Evolutionary conservation across 2,329 filamentous ascomycete species (phyloP).

Genomic region (Arthrobotrys pseudoclavata): DNA sequence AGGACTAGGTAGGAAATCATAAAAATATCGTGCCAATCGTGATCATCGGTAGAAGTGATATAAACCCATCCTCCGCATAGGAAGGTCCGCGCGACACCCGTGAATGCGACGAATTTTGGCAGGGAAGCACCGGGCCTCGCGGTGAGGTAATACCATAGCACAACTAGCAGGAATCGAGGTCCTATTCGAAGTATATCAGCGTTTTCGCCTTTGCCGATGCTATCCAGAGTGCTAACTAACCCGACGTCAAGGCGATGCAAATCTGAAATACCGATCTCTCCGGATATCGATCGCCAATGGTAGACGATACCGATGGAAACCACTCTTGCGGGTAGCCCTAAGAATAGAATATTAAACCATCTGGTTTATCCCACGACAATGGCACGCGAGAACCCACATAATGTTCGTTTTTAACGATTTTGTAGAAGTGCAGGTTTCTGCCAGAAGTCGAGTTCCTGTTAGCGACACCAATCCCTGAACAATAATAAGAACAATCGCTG

Average conservation of each 20-base stretch:
- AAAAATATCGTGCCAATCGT: conserved; percentile 98
- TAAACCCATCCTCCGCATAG: conserved; percentile 99
- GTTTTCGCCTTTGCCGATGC: conserved; percentile 20
- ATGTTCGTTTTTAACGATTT: conserved; percentile 98
- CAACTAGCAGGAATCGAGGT: conserved; percentile 90
- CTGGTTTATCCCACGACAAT: conserved; percentile 10
- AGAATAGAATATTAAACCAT: conserved; percentile 23
- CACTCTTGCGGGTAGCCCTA: conserved; percentile 90
- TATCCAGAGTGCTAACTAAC: conserved; percentile 67
- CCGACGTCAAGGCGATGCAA: conserved; percentile 96
- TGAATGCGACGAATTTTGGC: conserved; percentile 82
- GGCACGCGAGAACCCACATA: conserved; percentile 69
- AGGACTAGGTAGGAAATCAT: conserved; percentile 98
- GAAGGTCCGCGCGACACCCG: conserved; percentile 87
- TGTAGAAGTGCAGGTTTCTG: conserved; percentile 82
- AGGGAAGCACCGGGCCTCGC: conserved; percentile 79
- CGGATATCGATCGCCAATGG: conserved; percentile 96
- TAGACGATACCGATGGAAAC: conserved; percentile 96
- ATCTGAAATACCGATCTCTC: conserved; percentile 97
- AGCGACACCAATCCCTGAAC: conserved; percentile 16
- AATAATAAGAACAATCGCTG: conserved; percentile 66
- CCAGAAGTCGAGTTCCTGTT: conserved; percentile 24
- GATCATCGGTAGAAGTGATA: conserved; percentile 96
- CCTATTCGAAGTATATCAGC: conserved; percentile 69
- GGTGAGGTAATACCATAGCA: conserved; percentile 91